phyloP scores from a whole-genome alignment of 495 filamentous ascomycete genomes.

The Podospora tetraspora region DNA sequence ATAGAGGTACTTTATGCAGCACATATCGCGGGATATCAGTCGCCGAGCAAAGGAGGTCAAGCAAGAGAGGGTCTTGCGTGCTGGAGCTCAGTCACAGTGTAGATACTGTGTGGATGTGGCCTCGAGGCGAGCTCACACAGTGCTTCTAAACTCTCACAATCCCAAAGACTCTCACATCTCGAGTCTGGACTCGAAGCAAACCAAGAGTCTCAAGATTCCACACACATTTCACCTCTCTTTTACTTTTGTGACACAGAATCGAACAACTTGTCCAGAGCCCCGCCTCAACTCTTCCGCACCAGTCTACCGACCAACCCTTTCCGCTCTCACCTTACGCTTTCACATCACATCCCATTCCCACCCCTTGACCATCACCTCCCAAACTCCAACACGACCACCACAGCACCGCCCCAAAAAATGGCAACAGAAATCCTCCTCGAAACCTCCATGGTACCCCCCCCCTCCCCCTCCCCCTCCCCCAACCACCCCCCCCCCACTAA shows the following conservation, averaged over 20 bases:
- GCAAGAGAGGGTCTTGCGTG: background rate
- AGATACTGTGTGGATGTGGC: background rate
- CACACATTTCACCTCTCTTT: background rate
- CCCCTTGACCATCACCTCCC: background rate
- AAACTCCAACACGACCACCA: background rate
- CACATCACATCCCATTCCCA: background rate
- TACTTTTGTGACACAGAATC: no score
- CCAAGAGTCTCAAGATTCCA: background rate
- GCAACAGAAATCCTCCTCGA: constrained; percentile 16
- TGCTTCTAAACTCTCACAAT: background rate
- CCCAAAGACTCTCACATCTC: no score
- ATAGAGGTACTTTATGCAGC: no score
- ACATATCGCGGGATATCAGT: background rate
- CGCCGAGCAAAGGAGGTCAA: background rate
- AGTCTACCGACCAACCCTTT: background rate
- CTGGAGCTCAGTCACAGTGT: background rate
- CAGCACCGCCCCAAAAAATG: constrained; percentile 9
- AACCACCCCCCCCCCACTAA: background rate
- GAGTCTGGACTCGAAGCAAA: no score
- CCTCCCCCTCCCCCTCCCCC: background rate
- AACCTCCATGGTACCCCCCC: background rate
- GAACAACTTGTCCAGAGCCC: no score
- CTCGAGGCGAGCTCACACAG: background rate
- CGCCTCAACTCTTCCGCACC: background rate
- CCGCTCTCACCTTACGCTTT: background rate